A percentile compares a stretch with the other conserved stretches of the same genome.
Conservation (phyloP, 306 rosid species). For the Rosa chinensis region DNA sequence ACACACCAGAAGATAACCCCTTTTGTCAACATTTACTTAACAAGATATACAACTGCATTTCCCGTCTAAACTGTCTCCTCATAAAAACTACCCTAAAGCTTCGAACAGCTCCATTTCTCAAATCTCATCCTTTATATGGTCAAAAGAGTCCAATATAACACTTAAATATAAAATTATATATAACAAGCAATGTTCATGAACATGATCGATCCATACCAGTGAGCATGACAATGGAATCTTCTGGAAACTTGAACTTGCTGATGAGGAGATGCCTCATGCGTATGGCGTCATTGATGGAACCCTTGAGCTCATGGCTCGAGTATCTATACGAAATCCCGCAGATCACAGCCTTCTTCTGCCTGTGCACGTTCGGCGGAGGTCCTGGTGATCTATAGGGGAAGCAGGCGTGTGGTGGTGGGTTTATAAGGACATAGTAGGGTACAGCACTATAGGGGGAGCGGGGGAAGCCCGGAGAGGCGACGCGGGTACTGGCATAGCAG, state of each 20-base stretch:
- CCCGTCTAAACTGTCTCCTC: background rate
- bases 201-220: conserved; percentile 48
- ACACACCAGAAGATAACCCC: background rate
- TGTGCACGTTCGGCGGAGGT: conserved; percentile 59
- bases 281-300: conserved; percentile 87
- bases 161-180: too few species aligned
- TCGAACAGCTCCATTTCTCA: too few species aligned
- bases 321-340: conserved; percentile 71
- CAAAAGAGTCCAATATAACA: background rate
- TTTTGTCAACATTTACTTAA: background rate
- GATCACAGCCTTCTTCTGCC: conserved; percentile 86
- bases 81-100: background rate
- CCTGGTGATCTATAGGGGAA: conserved; percentile 24
- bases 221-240: conserved; percentile 82
- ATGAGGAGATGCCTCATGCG: conserved; percentile 77
- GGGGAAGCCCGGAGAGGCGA: too few species aligned
- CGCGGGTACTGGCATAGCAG: too few species aligned
- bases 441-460: too few species aligned
- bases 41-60: background rate
- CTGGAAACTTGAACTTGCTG: conserved; percentile 75
- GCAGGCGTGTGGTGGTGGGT: conserved; percentile 52
- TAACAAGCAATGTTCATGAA: background rate
- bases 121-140: too few species aligned
- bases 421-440: too few species aligned
- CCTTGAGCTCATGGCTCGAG: conserved; percentile 91